phyloP scores from a whole-genome alignment of 2,329 filamentous ascomycete genomes.

The Zymoseptoria passerinii region DNA sequence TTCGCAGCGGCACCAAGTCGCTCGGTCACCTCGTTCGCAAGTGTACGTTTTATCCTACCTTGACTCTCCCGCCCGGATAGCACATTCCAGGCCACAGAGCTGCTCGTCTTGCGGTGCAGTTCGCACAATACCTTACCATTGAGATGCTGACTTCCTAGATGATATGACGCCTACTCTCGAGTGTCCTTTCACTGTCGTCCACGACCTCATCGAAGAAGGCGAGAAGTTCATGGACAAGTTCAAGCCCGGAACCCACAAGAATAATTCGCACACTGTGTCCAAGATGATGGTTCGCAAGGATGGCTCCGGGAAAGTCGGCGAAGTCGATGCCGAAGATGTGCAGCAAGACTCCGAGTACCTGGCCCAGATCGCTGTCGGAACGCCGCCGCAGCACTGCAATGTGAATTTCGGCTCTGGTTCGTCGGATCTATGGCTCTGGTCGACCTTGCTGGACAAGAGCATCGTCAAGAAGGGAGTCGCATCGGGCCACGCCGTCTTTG shows the following conservation, averaged over 20 bases:
- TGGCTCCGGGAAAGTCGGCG: constrained; percentile 12
- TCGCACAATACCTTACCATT: too few species aligned
- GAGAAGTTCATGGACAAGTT: constrained; percentile 7
- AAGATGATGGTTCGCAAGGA: constrained; percentile 11
- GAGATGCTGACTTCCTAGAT: constrained; percentile 1
- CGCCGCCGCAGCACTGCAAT: constrained; percentile 50
- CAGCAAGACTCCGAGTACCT: constrained; percentile 62
- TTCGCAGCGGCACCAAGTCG: constrained; percentile 14
- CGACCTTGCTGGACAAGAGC: constrained; percentile 18
- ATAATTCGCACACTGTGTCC: constrained; percentile 5
- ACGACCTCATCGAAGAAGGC: constrained; percentile 9
- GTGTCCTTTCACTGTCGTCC: constrained; percentile 14
- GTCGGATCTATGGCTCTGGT: constrained; percentile 54
- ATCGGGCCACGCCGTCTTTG: constrained; percentile 48
- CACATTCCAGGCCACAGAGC: not conserved
- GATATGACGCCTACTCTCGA: constrained; percentile 17
- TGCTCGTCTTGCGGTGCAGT: too few species aligned
- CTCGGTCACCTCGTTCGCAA: constrained; percentile 20
- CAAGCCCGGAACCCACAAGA: constrained; percentile 3
- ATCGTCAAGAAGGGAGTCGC: constrained; percentile 25
- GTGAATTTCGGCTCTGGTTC: constrained; percentile 65
- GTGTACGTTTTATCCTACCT: constrained; percentile 7
- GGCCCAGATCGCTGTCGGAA: constrained; percentile 56
- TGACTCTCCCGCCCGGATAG: not conserved
- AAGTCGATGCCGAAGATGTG: constrained; percentile 45